Conservation (phyloP, 257 asterid genomes). For the Plantago ovata region DNA sequence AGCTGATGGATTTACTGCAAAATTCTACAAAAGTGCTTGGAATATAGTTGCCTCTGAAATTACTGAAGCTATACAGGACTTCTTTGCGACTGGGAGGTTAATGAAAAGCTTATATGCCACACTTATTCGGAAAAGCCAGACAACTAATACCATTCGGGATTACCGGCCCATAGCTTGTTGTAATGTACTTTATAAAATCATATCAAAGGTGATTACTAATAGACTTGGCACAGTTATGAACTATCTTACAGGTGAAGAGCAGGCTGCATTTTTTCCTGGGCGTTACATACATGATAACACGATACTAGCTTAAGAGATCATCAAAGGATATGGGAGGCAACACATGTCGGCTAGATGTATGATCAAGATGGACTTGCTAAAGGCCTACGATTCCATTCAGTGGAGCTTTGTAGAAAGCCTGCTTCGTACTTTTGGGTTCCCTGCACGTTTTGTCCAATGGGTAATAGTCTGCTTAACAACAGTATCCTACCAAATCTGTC, state of each 20-base stretch:
- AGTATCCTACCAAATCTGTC: not conserved
- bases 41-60: not conserved
- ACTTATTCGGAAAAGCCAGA: not conserved
- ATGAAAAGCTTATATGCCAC: not conserved
- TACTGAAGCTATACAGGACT: not conserved
- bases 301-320: not conserved
- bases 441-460: not conserved
- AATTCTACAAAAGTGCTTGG: not conserved
- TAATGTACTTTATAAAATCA: too few species aligned
- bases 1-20: not conserved
- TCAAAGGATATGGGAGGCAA: not conserved
- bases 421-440: too few species aligned
- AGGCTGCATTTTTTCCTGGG: too few species aligned
- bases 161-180: not conserved
- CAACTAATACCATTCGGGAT: not conserved
- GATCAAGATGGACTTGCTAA: too few species aligned
- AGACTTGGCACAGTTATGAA: not conserved
- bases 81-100: not conserved
- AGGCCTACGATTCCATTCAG: too few species aligned
- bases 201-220: not conserved
- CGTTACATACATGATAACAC: not conserved
- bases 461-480: not conserved
- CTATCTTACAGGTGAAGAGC: not conserved
- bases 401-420: too few species aligned
- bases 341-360: too few species aligned